phyloP scores from a whole-genome alignment of 495 filamentous ascomycete species.

The Neurospora sp. region DNA sequence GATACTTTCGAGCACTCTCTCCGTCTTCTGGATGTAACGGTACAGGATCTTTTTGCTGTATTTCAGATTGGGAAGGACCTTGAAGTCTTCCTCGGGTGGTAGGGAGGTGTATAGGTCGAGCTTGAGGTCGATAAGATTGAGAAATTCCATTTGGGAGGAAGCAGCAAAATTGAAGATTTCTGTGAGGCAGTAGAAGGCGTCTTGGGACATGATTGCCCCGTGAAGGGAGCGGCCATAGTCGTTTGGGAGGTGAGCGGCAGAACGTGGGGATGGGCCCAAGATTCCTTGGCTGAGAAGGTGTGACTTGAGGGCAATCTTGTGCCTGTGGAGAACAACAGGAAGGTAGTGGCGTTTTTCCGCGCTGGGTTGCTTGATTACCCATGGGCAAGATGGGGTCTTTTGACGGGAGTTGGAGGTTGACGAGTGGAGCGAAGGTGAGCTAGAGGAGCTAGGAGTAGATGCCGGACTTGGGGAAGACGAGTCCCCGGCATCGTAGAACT shows the following conservation, averaged over 20 bases:
- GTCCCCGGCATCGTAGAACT: no score
- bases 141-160: constrained; percentile 14
- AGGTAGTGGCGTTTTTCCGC: no score
- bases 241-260: not conserved
- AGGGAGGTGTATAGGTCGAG: constrained; percentile 7
- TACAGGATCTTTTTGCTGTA: constrained; percentile 13
- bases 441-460: no score
- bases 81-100: not conserved
- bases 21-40: constrained; percentile 17
- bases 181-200: constrained; percentile 19
- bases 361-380: no score
- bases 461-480: no score
- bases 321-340: no score
- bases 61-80: constrained; percentile 3
- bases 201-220: not conserved
- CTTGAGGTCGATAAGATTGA: constrained; percentile 17
- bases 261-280: not conserved
- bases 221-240: constrained; percentile 15
- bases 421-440: no score
- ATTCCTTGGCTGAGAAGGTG: no score
- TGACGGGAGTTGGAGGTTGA: no score
- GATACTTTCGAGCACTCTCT: not conserved
- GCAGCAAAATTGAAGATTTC: constrained; percentile 18
- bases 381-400: no score
- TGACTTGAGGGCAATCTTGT: no score